Conservation (phyloP, 1,139 yeast species). For the Debaryomyces psychrophilus region DNA sequence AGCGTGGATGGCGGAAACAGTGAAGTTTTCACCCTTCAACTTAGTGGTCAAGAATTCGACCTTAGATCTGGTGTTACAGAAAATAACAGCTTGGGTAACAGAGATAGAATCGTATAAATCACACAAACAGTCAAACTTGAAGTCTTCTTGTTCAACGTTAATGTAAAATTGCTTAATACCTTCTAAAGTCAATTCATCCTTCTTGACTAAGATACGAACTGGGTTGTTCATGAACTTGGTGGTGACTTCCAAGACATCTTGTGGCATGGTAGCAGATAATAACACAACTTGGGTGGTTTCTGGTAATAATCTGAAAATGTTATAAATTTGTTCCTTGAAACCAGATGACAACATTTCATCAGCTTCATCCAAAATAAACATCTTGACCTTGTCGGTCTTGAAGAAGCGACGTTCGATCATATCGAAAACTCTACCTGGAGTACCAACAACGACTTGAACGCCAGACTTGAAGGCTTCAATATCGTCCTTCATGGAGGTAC, state of each 20-base stretch:
- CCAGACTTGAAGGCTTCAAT: conserved; percentile 90
- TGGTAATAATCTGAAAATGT: conserved; percentile 92
- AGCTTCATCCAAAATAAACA: conserved; percentile 99
- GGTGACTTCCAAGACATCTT: conserved; percentile 94
- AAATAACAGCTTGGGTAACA: conserved; percentile 97
- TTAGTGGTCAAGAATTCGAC: conserved; percentile 92
- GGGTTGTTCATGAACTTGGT: conserved; percentile 97
- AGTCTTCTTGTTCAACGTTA: conserved; percentile 90
- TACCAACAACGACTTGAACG: conserved; percentile 96
- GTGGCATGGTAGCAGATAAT: conserved; percentile 97
- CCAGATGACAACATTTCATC: conserved; percentile 98
- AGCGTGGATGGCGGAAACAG: conserved; percentile 97
- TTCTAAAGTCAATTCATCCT: conserved; percentile 97
- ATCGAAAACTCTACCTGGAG: conserved; percentile 98
- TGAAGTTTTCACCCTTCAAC: conserved; percentile 84
- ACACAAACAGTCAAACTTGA: conserved; percentile 93
- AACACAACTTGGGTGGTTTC: conserved; percentile 94
- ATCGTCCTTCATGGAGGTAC: conserved; percentile 91
- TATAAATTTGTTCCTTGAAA: conserved; percentile 96
- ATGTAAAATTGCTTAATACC: conserved; percentile 97
- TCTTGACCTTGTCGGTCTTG: conserved; percentile 86
- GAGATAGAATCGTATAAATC: conserved; percentile 97
- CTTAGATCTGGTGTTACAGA: conserved; percentile 98
- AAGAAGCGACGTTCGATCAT: conserved; percentile 95
- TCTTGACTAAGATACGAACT: conserved; percentile 94